phyloP scores from a whole-genome alignment of 768 basidiomycete species.

The Boletus reticuloceps region DNA sequence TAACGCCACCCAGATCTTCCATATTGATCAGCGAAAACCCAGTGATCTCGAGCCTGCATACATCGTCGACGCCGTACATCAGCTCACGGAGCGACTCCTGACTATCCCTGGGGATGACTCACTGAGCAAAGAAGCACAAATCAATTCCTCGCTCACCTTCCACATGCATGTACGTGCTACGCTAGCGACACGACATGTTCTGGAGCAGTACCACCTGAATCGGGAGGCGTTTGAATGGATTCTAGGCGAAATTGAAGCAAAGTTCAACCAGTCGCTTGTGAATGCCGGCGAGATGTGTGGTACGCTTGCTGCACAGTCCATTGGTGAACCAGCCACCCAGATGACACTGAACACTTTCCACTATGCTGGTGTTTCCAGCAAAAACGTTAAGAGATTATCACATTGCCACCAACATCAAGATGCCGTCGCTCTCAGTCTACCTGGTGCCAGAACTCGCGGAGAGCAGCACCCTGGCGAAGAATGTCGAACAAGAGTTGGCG shows the following conservation, averaged over 20 bases:
- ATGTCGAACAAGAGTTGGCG: slow-evolving; percentile 89
- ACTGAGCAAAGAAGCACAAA: slow-evolving; percentile 74
- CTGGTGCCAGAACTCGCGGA: slow-evolving; percentile 67
- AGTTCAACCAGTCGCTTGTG: slow-evolving; percentile 90
- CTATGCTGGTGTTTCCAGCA: slow-evolving; percentile 99
- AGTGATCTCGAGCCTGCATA: no score
- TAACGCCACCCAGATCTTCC: slow-evolving; percentile 93
- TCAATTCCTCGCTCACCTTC: slow-evolving; percentile 89
- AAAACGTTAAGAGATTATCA: slow-evolving; percentile 99
- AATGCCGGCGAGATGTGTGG: slow-evolving; percentile 99
- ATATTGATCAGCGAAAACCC: no score
- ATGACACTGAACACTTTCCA: slow-evolving; percentile 99
- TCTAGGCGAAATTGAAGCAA: slow-evolving; percentile 88
- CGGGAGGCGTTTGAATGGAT: slow-evolving; percentile 98
- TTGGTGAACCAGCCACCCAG: slow-evolving; percentile 98
- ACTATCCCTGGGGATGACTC: slow-evolving; percentile 74
- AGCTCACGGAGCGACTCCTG: no score
- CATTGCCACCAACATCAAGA: slow-evolving; percentile 98
- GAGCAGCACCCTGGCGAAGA: slow-evolving; percentile 67
- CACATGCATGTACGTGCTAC: slow-evolving; percentile 90
- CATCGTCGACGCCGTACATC: no score
- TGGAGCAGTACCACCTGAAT: slow-evolving; percentile 87
- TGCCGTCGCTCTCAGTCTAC: slow-evolving; percentile 93
- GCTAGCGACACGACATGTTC: slow-evolving; percentile 79
- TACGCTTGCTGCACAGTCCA: slow-evolving; percentile 95